Conservation (phyloP, 2,329 filamentous ascomycete species). For the Fusarium annulatum region DNA sequence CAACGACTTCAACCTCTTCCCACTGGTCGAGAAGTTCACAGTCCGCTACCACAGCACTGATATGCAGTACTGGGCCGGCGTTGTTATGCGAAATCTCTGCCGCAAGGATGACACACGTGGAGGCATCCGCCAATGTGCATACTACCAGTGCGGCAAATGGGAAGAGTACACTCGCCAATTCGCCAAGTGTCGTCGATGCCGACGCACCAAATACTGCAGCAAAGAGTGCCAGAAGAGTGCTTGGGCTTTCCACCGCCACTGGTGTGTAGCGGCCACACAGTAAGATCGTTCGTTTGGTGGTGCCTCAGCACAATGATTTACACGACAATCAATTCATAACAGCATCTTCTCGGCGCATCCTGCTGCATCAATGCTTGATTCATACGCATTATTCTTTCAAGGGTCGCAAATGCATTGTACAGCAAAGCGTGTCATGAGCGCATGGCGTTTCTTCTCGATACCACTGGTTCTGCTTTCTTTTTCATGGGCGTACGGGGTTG, state of each 20-base stretch:
- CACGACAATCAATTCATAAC: constrained; percentile 32
- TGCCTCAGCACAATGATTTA: constrained; percentile 20
- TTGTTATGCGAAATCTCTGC: constrained; percentile 98
- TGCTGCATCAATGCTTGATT: constrained; percentile 46
- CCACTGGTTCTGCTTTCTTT: constrained; percentile 51
- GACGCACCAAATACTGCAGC: constrained; percentile 98
- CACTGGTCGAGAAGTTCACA: constrained; percentile 97
- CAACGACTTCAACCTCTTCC: constrained; percentile 98
- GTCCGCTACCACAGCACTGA: constrained; percentile 93
- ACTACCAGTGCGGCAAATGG: constrained; percentile 98
- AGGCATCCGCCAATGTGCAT: constrained; percentile 95
- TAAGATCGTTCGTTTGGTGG: constrained; percentile 42
- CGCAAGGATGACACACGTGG: constrained; percentile 96
- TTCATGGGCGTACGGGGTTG: constrained; percentile 43
- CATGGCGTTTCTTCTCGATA: constrained; percentile 59
- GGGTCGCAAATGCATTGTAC: constrained; percentile 54
- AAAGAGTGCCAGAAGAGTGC: constrained; percentile 99
- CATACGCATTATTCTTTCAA: constrained; percentile 46
- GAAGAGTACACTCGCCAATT: constrained; percentile 97
- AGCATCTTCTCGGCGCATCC: constrained; percentile 44
- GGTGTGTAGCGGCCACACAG: constrained; percentile 84
- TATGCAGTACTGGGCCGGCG: constrained; percentile 99
- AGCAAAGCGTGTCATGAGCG: constrained; percentile 55
- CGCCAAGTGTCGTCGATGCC: constrained; percentile 95
- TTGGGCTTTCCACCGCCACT: constrained; percentile 98